A percentile compares a stretch with the other conserved stretches of the same genome.
phyloP scores from a whole-genome alignment of 2,329 filamentous ascomycete genomes.

The Alternaria burnsii region DNA sequence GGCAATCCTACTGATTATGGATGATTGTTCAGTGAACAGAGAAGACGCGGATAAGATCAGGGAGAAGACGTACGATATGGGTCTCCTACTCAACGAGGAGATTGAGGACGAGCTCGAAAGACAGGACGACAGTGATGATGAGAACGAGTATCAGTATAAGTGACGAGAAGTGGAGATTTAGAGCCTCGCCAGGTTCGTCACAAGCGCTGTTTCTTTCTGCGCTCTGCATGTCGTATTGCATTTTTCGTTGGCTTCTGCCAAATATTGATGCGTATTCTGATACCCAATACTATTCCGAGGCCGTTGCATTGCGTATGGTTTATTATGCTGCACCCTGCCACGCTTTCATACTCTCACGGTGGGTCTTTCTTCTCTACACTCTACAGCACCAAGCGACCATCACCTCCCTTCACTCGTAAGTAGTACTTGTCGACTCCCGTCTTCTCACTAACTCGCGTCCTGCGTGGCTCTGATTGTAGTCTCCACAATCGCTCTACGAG shows the following conservation, averaged over 20 bases:
- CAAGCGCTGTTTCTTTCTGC: background rate
- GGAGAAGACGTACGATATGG: conserved; percentile 71
- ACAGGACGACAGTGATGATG: conserved; percentile 23
- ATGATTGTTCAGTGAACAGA: conserved; percentile 60
- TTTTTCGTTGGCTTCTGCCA: background rate
- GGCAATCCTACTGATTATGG: conserved; percentile 63
- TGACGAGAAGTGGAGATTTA: background rate
- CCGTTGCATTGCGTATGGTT: background rate
- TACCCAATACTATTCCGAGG: background rate
- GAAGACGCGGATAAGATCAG: conserved; percentile 65
- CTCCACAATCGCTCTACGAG: background rate
- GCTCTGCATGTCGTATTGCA: background rate
- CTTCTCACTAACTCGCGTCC: background rate
- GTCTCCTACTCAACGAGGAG: conserved; percentile 73
- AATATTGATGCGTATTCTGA: background rate
- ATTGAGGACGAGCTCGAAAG: conserved; percentile 59
- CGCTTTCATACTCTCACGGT: too few species aligned
- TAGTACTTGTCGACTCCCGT: background rate
- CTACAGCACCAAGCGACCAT: background rate
- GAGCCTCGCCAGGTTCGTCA: background rate
- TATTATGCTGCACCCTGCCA: background rate
- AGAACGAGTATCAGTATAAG: conserved; percentile 24
- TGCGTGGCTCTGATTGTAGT: background rate
- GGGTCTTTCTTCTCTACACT: background rate
- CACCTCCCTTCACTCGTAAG: background rate